Conservation (phyloP, 345 rosid genomes). For the Atalantia buxifolia region DNA sequence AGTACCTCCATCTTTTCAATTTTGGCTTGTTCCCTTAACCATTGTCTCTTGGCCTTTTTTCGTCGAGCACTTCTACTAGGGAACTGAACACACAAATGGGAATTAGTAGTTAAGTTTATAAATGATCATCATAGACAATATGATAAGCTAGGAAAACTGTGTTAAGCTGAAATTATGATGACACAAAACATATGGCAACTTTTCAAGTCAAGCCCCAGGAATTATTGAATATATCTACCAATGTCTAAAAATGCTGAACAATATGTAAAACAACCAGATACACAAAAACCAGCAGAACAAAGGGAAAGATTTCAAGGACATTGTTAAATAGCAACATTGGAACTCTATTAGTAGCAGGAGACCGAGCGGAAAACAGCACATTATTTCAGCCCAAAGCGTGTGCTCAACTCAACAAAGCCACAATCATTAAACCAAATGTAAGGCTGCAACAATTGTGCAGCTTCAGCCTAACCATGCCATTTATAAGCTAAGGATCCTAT, state of each 20-base stretch:
- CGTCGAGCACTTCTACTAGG: constrained; percentile 96
- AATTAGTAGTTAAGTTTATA: constrained; percentile 19
- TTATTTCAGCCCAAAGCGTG: not conserved
- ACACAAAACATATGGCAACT: not conserved
- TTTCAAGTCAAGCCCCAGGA: not conserved
- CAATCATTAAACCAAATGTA: not conserved
- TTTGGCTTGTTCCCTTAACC: constrained; percentile 64
- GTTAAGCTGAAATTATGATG: not conserved
- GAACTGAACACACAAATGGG: constrained; percentile 34
- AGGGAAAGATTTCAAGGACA: not conserved
- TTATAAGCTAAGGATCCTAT: not conserved
- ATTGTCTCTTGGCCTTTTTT: constrained; percentile 75
- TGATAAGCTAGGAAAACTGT: constrained; percentile 6
- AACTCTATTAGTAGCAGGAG: not conserved
- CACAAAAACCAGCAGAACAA: not conserved
- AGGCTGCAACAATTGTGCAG: not conserved
- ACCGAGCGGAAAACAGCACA: not conserved
- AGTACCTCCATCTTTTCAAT: constrained; percentile 65
- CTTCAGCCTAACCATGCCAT: not conserved
- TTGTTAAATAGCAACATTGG: not conserved
- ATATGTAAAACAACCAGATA: not conserved
- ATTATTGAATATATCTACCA: not conserved
- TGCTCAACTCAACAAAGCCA: constrained; percentile 2
- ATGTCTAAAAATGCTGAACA: not conserved
- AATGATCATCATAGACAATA: constrained; percentile 8